These are phyloP conservation scores for Leccinum pellstonianum DNA, from an alignment of 768 basidiomycete genomes.

Conservation along the genomic window DNA sequence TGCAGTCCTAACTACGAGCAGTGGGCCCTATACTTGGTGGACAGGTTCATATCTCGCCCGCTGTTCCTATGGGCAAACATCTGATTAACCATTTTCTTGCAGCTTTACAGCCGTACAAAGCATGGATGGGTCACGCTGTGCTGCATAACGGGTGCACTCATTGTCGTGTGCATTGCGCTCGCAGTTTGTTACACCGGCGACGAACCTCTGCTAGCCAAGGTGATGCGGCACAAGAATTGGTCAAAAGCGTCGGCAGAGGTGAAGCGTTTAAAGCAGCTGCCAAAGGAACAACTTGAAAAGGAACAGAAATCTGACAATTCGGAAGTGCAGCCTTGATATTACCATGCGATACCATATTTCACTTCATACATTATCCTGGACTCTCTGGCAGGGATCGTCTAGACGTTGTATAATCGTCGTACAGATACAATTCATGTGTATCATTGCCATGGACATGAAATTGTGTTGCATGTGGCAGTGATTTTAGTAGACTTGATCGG, in stretches of 20 bases:
- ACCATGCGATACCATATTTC: background rate
- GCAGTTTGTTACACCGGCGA: conserved; percentile 50
- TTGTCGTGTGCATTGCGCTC: conserved; percentile 39
- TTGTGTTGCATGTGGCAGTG: background rate
- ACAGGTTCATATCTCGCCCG: conserved; percentile 42
- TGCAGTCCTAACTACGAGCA: conserved; percentile 25
- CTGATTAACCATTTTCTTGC: conserved; percentile 4
- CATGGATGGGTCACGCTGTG: conserved; percentile 64
- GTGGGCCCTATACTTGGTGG: conserved; percentile 73
- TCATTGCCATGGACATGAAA: conserved; percentile 1
- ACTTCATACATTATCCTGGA: conserved; percentile 8
- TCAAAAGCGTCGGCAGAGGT: conserved; percentile 11
- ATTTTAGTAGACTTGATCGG: background rate
- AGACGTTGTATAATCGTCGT: conserved; percentile 15
- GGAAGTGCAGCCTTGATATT: conserved; percentile 7
- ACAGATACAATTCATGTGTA: conserved; percentile 10
- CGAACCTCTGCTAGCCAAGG: conserved; percentile 37
- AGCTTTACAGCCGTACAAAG: conserved; percentile 59
- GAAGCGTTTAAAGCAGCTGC: conserved; percentile 5
- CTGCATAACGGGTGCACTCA: conserved; percentile 44
- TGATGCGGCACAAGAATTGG: conserved; percentile 23
- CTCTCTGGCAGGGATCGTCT: conserved; percentile 9
- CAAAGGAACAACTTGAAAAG: conserved; percentile 3
- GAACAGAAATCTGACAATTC: background rate
- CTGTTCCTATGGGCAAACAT: background rate